Evolutionary conservation across 305 asterid species (phyloP).

Genomic region (Fraxinus greggii): DNA sequence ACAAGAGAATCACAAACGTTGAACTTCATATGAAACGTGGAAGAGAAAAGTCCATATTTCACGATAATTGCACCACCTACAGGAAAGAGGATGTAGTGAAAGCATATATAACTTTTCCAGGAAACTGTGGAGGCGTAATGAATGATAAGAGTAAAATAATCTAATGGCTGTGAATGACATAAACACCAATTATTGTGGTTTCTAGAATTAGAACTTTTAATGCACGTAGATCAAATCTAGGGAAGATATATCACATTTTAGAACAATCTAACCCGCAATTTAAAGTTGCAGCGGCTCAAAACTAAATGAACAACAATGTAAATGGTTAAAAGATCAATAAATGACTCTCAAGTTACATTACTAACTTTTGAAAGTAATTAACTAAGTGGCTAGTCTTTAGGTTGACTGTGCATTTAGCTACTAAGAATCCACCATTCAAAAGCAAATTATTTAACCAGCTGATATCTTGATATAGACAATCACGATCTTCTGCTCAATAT

Average conservation of each 20-base stretch:
- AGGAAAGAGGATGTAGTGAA: neutral
- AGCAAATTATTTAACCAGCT: neutral
- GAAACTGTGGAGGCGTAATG: neutral
- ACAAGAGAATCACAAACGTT: neutral
- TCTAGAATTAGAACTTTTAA: neutral
- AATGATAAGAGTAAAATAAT: neutral
- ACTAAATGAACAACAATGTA: neutral
- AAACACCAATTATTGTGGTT: neutral
- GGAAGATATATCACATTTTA: neutral
- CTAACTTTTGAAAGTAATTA: neutral
- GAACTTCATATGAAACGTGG: neutral
- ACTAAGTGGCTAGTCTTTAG: neutral
- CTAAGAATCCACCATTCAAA: neutral
- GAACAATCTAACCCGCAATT: neutral
- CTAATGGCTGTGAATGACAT: neutral
- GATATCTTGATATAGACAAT: neutral
- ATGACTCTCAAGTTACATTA: neutral
- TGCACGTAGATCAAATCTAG: neutral
- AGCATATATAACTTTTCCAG: neutral
- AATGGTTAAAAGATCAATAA: neutral
- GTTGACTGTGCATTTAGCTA: neutral
- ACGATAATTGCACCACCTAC: neutral
- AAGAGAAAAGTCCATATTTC: neutral
- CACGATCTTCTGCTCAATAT: neutral
- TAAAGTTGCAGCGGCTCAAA: neutral